Evolutionary conservation across 164 flowering plant genomes (phyloP).

Genomic region (Stephania yunnanensis): DNA sequence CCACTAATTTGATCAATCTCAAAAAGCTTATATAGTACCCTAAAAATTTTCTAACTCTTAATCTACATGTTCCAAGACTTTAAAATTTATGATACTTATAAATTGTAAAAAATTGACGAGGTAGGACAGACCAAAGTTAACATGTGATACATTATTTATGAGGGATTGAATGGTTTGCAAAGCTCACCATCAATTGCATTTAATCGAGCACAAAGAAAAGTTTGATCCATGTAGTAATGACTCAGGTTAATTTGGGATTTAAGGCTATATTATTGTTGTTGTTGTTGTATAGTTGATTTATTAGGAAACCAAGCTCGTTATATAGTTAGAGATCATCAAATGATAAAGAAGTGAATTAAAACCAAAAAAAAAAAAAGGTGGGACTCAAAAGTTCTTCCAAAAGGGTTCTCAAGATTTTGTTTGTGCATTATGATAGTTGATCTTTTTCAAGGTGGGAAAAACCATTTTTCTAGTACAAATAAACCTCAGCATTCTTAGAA

Average conservation of each 20-base stretch:
- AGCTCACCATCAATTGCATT: too few relatives aligned
- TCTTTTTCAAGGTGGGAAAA: background rate
- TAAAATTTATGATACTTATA: background rate
- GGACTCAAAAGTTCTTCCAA: background rate
- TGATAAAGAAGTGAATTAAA: background rate
- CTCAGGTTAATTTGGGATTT: too few relatives aligned
- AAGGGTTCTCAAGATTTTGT: background rate
- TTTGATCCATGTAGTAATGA: too few relatives aligned
- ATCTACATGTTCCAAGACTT: background rate
- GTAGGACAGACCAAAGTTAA: too few relatives aligned
- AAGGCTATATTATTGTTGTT: too few relatives aligned
- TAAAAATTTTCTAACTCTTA: background rate
- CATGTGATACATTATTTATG: too few relatives aligned
- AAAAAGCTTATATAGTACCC: background rate
- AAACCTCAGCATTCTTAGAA: background rate
- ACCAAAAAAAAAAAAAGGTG: background rate
- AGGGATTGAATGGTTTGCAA: too few relatives aligned
- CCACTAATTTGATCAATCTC: slow-evolving; percentile 2
- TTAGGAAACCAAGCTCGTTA: background rate
- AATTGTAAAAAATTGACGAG: too few relatives aligned
- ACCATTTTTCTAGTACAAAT: background rate
- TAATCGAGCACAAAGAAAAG: too few relatives aligned
- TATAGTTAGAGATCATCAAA: background rate
- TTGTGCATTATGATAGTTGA: background rate
- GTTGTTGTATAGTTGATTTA: too few relatives aligned